A percentile compares a stretch with the other conserved stretches of the same genome.
These are phyloP conservation scores for Ashbya aceris DNA, from an alignment of 1,139 yeast species.

Conservation along the genomic window DNA sequence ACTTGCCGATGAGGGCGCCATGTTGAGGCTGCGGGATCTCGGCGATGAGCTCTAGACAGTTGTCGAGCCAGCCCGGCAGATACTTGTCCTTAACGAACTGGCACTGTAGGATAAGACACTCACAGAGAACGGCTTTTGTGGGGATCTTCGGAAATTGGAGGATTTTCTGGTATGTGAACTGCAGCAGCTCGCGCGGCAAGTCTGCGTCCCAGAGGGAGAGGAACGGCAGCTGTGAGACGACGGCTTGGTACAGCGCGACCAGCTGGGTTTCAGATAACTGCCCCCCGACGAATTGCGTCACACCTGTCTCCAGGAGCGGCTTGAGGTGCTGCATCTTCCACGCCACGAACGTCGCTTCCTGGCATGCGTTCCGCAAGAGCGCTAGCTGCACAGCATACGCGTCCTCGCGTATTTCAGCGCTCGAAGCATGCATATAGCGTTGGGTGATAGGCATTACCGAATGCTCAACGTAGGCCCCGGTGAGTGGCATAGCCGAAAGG, in stretches of 20 bases:
- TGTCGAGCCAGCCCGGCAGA: conserved; percentile 19
- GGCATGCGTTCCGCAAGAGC: conserved; percentile 10
- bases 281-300: conserved; percentile 12
- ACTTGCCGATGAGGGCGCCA: conserved; percentile 5
- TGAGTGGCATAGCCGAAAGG: conserved; percentile 5
- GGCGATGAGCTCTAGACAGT: conserved; percentile 7
- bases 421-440: conserved; percentile 9
- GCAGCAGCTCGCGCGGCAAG: conserved; percentile 15
- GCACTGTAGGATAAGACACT: conserved; percentile 18
- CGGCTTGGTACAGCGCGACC: conserved; percentile 11
- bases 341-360: conserved; percentile 6
- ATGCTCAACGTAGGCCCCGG: conserved; percentile 8
- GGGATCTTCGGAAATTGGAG: conserved; percentile 9
- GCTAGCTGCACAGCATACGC: conserved; percentile 20
- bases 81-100: conserved; percentile 11
- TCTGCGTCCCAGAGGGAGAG: conserved; percentile 12
- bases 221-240: conserved; percentile 12
- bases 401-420: conserved; percentile 18
- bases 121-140: conserved; percentile 11
- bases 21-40: conserved; percentile 4
- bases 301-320: conserved; percentile 12
- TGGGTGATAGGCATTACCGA: conserved; percentile 13
- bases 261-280: conserved; percentile 17
- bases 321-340: conserved; percentile 19
- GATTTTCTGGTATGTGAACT: conserved; percentile 16